Evolutionary conservation across 176 grass and related monocot genomes (phyloP).

Genomic region (Phragmites australis): DNA sequence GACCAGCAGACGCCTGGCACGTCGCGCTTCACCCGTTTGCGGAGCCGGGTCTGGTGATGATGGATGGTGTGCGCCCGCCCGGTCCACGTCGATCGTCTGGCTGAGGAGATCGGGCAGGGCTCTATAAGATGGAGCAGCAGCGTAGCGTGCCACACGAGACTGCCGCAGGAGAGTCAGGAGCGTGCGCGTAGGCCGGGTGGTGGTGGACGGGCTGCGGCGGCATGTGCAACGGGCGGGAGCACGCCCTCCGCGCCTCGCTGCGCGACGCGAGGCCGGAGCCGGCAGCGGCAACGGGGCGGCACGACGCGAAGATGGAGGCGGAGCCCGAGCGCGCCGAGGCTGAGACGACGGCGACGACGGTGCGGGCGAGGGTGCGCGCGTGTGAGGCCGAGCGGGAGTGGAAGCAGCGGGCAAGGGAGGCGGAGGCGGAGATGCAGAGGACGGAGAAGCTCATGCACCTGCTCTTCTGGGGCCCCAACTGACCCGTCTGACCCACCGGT

Average conservation of each 20-base stretch:
- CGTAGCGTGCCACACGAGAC: background rate
- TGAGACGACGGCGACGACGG: background rate
- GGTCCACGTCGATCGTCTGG: background rate
- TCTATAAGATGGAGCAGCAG: slow-evolving; percentile 18
- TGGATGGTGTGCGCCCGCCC: background rate
- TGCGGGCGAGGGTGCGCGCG: background rate
- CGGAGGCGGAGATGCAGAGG: slow-evolving; percentile 11
- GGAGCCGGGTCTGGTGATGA: background rate
- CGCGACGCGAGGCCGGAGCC: slow-evolving; percentile 21
- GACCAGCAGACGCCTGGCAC: no score
- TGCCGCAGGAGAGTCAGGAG: background rate
- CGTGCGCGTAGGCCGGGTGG: background rate
- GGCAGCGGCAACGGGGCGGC: background rate
- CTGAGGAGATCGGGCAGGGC: background rate
- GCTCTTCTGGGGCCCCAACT: slow-evolving; percentile 72
- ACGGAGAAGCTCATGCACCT: slow-evolving; percentile 69
- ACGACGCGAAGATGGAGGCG: background rate
- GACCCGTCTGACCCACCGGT: background rate
- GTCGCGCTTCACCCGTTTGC: background rate
- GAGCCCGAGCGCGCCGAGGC: background rate
- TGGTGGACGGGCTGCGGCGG: background rate
- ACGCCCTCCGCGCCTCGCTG: slow-evolving; percentile 39
- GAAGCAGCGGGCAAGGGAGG: background rate
- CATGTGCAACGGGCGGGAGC: slow-evolving; percentile 66
- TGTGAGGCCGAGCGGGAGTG: background rate